These are phyloP conservation scores for Pleurotus ostreatus DNA, from an alignment of 768 basidiomycete genomes.

Conservation along the genomic window DNA sequence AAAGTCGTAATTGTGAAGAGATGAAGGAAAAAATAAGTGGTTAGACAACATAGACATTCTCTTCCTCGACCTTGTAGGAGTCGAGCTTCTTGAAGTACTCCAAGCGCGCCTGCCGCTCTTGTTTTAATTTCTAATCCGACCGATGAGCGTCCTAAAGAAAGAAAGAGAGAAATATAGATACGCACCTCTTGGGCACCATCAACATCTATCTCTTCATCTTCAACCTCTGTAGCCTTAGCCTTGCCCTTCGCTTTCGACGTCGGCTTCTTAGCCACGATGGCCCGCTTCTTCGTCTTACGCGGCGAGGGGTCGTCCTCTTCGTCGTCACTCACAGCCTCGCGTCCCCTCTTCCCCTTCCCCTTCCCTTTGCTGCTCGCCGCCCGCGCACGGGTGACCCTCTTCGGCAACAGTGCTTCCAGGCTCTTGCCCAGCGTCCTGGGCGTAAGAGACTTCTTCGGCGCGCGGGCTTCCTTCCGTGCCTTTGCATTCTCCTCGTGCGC, in stretches of 20 bases:
- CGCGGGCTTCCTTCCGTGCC: slow-evolving; percentile 1
- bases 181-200: slow-evolving; percentile 8
- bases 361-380: neutral
- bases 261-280: neutral
- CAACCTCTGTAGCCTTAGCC: neutral
- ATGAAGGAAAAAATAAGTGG: neutral
- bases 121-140: slow-evolving; percentile 18
- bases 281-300: neutral
- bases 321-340: neutral
- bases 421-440: neutral
- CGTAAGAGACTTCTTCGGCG: neutral
- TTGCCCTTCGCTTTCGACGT: neutral
- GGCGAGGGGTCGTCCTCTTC: neutral
- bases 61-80: slow-evolving; percentile 32
- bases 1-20: neutral
- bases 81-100: slow-evolving; percentile 38
- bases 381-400: neutral
- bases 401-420: neutral
- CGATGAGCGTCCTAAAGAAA: neutral
- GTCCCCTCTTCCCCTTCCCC: neutral
- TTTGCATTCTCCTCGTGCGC: neutral
- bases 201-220: slow-evolving; percentile 6
- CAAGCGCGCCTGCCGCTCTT: slow-evolving; percentile 30
- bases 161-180: neutral
- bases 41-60: slow-evolving; percentile 39